Evolutionary conservation across 805 yeast species (phyloP).

Genomic region (Saccharomyces jurei): DNA sequence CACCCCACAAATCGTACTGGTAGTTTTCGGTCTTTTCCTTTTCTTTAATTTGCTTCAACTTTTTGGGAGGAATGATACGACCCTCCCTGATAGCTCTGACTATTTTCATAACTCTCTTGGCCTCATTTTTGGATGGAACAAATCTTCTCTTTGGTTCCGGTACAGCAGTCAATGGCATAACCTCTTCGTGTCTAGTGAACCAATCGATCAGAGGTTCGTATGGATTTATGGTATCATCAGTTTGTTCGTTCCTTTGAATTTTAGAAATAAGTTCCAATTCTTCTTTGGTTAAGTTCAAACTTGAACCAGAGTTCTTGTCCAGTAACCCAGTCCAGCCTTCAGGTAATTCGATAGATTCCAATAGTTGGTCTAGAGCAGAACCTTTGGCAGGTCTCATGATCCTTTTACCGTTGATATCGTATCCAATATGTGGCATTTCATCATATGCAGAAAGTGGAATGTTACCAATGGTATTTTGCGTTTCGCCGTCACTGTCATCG

Average conservation of each 20-base stretch:
- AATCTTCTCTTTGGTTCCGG: slow-evolving; percentile 98
- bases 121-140: slow-evolving; percentile 94
- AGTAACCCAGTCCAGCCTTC: slow-evolving; percentile 98
- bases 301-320: slow-evolving; percentile 80
- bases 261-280: slow-evolving; percentile 83
- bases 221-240: slow-evolving; percentile 74
- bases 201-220: slow-evolving; percentile 93
- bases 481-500: slow-evolving; percentile 82
- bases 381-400: slow-evolving; percentile 99
- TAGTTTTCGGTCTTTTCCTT: slow-evolving; percentile 44
- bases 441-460: slow-evolving; percentile 90
- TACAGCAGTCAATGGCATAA: slow-evolving; percentile 85
- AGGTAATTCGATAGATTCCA: slow-evolving; percentile 88
- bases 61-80: slow-evolving; percentile 70
- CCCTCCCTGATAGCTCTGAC: slow-evolving; percentile 97
- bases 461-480: slow-evolving; percentile 85
- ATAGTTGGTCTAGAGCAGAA: slow-evolving; percentile 80
- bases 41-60: slow-evolving; percentile 41
- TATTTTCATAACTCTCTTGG: slow-evolving; percentile 90
- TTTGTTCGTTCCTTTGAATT: slow-evolving; percentile 75
- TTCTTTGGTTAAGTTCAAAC: slow-evolving; percentile 74
- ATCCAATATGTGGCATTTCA: slow-evolving; percentile 95
- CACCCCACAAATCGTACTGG: slow-evolving; percentile 81
- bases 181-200: slow-evolving; percentile 79
- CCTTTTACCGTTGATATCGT: slow-evolving; percentile 93